Percentiles rank a stretch among this genome's conserved stretches.
Evolutionary conservation across 139 green algal species (phyloP).

Genomic region (Trebouxia sp.): DNA sequence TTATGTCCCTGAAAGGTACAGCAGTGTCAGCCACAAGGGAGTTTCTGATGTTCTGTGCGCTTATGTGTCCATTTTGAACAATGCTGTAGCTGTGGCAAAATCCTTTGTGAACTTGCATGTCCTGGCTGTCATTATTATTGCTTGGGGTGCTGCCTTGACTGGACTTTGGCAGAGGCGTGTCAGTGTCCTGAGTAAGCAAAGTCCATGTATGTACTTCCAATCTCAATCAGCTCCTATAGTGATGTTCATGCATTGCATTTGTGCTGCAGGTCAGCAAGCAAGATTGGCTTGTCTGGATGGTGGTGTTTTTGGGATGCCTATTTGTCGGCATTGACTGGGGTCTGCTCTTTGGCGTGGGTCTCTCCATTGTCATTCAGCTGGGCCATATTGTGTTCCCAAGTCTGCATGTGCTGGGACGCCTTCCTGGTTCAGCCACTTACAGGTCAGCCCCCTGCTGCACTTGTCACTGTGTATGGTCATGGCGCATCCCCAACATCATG

Average conservation of each 20-base stretch:
- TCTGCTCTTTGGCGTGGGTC: slow-evolving; percentile 41
- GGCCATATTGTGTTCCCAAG: slow-evolving; percentile 25
- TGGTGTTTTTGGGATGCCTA: slow-evolving; percentile 32
- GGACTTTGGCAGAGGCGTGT: not conserved
- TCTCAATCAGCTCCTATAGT: too few species aligned
- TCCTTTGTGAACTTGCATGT: too few species aligned
- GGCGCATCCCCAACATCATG: too few species aligned
- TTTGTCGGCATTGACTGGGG: slow-evolving; percentile 47
- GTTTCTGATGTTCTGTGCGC: not conserved
- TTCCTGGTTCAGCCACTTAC: slow-evolving; percentile 3
- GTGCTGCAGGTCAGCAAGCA: slow-evolving; percentile 43
- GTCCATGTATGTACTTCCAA: too few species aligned
- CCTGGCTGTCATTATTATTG: too few species aligned
- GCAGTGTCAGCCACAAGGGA: not conserved
- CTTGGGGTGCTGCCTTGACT: not conserved
- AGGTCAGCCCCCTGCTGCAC: not conserved
- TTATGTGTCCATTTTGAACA: not conserved
- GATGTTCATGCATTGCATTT: not conserved
- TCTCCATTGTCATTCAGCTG: slow-evolving; percentile 12
- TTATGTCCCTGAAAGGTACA: not conserved
- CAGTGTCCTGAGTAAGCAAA: not conserved
- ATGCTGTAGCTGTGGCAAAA: too few species aligned
- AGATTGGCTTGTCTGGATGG: slow-evolving; percentile 50
- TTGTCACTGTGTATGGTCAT: not conserved
- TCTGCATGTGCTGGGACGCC: not conserved